Evolutionary conservation across 2,329 filamentous ascomycete genomes (phyloP), one percentile per base, ranked within the genome.

Genomic region (Tolypocladium capitatum): DNA sequence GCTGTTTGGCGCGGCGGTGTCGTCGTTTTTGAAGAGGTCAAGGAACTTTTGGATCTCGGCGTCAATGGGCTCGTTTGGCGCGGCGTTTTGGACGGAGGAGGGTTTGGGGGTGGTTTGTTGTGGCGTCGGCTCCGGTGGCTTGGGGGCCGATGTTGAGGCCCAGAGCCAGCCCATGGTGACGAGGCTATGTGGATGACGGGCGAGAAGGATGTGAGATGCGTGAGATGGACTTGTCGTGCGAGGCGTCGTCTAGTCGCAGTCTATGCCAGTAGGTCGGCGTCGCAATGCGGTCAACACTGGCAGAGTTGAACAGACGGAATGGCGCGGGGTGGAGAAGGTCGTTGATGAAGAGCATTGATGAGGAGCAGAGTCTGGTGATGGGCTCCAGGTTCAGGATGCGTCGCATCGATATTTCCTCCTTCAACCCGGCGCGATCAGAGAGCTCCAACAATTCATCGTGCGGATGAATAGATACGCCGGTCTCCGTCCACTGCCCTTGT

Each of bases 111-210:
- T 35, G 46, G 53, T 47, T 44, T 60, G 55, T 44, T 58, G 55
- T 31, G 52, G 46, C 35, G 53, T 47, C 33, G 56, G 54, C 40
- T 55, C 33, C 14, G 55, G 40, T 18, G 60, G 52, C 54, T 63
- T 61, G 16, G 67, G 51, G 16, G 66, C 51, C 16, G 65, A 56
- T n/a, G 63, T 53, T 6, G 66, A 68, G 50, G 73, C 68, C 76
- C 77, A 82, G 52, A 80, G 67, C 79, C 79, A 83, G 54, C 77
- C 78, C 79, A 83, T 83, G 52, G 48, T 66, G 56, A 20, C 24
- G 30, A 28, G 30, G 9, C 18, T 41, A 3, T n/a, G 24, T n/a
- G 16, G 16, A 28, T 41, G 4, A 18, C 16, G 24, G 14, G 36
- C 36, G 36, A 6, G 36, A 40, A 28, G 21, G 20, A 4, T 5